These are phyloP conservation scores for Clavispora phyllophila DNA, from an alignment of 805 yeast species.

Conservation along the genomic window DNA sequence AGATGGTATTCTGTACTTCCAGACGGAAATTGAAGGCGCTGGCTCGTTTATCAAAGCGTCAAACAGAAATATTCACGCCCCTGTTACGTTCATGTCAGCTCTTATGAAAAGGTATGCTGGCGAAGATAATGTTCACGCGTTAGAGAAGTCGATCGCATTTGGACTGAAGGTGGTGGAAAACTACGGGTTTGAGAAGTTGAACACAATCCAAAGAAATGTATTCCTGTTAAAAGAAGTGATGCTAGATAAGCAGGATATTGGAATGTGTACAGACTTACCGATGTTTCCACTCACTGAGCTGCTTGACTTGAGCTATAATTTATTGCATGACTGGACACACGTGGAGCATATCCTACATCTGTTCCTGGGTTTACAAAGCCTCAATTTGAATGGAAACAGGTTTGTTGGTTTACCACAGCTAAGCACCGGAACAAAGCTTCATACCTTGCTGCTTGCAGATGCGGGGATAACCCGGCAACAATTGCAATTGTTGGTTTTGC, in stretches of 20 bases:
- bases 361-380: constrained; percentile 32
- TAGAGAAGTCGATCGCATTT: constrained; percentile 32
- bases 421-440: constrained; percentile 7
- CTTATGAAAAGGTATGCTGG: constrained; percentile 44
- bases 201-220: constrained; percentile 44
- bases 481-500: constrained; percentile 27
- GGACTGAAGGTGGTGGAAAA: constrained; percentile 58
- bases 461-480: constrained; percentile 15
- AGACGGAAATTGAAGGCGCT: constrained; percentile 27
- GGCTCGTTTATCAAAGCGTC: constrained; percentile 61
- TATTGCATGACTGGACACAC: constrained; percentile 10
- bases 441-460: constrained; percentile 22
- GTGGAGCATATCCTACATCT: constrained; percentile 32
- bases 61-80: constrained; percentile 27
- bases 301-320: constrained; percentile 13
- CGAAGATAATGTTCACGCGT: constrained; percentile 14
- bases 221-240: constrained; percentile 43
- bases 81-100: constrained; percentile 42
- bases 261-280: constrained; percentile 1
- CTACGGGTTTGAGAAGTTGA: constrained; percentile 60
- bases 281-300: constrained; percentile 1
- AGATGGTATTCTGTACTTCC: constrained; percentile 54
- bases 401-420: constrained; percentile 15
- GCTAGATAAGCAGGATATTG: constrained; percentile 40
- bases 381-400: constrained; percentile 55